Evolutionary conservation across 768 basidiomycete species (phyloP).

Genomic region (Gloeopeniophorella convolvens): DNA sequence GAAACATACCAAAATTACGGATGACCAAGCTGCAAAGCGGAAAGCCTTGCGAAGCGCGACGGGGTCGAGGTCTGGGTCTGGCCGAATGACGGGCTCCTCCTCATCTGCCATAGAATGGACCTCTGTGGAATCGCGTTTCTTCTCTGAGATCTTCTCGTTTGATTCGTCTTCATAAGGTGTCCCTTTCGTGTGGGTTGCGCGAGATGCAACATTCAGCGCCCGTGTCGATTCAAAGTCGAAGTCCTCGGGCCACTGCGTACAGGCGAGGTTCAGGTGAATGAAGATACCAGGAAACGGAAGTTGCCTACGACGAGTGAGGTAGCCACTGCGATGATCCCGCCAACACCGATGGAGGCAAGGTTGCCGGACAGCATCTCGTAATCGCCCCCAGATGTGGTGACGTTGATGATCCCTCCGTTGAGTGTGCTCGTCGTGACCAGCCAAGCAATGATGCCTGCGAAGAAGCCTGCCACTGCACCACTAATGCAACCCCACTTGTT

Average conservation of each 20-base stretch:
- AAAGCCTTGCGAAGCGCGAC: slow-evolving; percentile 66
- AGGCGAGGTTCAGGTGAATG: background rate
- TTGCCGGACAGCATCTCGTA: slow-evolving; percentile 85
- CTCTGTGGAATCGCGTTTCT: slow-evolving; percentile 27
- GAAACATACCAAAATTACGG: slow-evolving; percentile 50
- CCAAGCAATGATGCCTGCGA: slow-evolving; percentile 73
- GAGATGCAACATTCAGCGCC: slow-evolving; percentile 53
- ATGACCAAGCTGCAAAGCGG: slow-evolving; percentile 73
- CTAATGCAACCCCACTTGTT: slow-evolving; percentile 79
- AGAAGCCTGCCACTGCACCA: slow-evolving; percentile 68
- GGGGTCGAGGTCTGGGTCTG: slow-evolving; percentile 57
- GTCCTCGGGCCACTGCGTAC: slow-evolving; percentile 62
- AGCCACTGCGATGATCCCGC: slow-evolving; percentile 65
- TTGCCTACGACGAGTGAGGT: slow-evolving; percentile 55
- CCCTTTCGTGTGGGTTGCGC: slow-evolving; percentile 12
- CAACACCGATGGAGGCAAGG: slow-evolving; percentile 75
- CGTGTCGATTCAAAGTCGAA: slow-evolving; percentile 80
- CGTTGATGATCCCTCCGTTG: slow-evolving; percentile 65
- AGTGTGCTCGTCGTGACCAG: slow-evolving; percentile 70
- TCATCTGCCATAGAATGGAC: slow-evolving; percentile 20
- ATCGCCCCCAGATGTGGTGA: slow-evolving; percentile 39
- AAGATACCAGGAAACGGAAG: background rate
- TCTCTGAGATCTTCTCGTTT: slow-evolving; percentile 31
- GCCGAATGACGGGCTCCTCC: slow-evolving; percentile 30
- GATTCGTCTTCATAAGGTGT: slow-evolving; percentile 24